These are phyloP conservation scores for Ophioceras dolichostomum DNA, from an alignment of 2,329 filamentous ascomycete genomes.

Conservation along the genomic window DNA sequence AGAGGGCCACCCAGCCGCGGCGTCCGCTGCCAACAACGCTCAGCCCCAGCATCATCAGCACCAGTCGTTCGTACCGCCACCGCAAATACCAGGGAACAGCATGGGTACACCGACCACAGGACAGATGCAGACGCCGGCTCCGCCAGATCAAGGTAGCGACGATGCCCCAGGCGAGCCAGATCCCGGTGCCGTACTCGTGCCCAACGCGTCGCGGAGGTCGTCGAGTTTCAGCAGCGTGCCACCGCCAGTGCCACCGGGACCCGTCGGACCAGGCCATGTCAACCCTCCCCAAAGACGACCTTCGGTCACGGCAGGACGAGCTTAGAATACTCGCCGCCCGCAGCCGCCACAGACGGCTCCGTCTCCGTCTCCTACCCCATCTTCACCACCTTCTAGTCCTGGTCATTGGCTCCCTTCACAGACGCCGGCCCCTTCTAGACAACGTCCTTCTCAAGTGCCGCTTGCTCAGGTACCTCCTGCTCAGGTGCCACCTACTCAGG, in stretches of 20 bases:
- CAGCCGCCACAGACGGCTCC: background rate
- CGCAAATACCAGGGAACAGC: too few species aligned
- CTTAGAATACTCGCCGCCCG: slow-evolving; percentile 18
- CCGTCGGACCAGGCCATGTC: too few species aligned
- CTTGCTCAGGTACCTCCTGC: too few species aligned
- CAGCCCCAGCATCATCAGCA: too few species aligned
- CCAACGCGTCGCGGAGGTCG: slow-evolving; percentile 25
- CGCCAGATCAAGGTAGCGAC: too few species aligned
- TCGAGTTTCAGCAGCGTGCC: slow-evolving; percentile 31
- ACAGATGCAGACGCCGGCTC: slow-evolving; percentile 18
- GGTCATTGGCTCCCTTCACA: too few species aligned
- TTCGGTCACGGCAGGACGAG: slow-evolving; percentile 31
- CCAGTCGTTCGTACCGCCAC: too few species aligned
- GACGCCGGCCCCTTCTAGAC: too few species aligned
- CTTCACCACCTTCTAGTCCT: background rate
- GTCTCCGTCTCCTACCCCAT: background rate
- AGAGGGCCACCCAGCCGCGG: slow-evolving; percentile 35
- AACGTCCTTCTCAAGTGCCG: too few species aligned
- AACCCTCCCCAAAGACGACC: slow-evolving; percentile 22
- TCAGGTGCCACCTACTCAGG: too few species aligned
- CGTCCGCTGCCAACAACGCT: too few species aligned
- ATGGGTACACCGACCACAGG: slow-evolving; percentile 31
- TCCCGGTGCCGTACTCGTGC: slow-evolving; percentile 15
- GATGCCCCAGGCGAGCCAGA: slow-evolving; percentile 28
- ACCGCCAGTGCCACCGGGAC: slow-evolving; percentile 10